phyloP scores from a whole-genome alignment of 305 asterid species.

The Rubia tinctorum region DNA sequence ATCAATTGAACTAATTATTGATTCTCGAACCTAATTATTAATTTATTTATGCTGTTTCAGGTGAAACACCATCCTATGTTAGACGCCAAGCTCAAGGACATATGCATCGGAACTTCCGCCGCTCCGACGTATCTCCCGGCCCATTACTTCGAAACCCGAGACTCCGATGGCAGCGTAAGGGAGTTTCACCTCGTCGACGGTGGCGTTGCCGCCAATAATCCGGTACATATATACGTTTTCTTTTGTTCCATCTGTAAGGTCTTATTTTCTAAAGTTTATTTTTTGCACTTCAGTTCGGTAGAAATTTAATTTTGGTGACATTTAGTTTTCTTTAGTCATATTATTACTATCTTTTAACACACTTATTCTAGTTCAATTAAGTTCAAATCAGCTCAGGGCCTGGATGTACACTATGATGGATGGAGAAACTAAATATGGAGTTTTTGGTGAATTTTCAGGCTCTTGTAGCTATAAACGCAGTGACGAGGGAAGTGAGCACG shows the following conservation, averaged over 20 bases:
- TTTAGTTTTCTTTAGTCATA: too few relatives aligned
- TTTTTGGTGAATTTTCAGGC: background rate
- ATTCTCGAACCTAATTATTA: background rate
- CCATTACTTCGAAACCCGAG: background rate
- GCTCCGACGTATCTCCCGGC: slow-evolving; percentile 1
- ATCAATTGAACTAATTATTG: too few relatives aligned
- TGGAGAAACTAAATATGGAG: too few relatives aligned
- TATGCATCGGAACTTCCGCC: slow-evolving; percentile 2
- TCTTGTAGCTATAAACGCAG: background rate
- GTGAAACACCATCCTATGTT: background rate
- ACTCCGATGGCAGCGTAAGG: background rate
- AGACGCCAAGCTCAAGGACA: background rate
- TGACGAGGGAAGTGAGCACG: background rate
- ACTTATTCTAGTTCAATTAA: too few relatives aligned
- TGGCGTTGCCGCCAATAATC: slow-evolving; percentile 2
- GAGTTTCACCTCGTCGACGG: background rate
- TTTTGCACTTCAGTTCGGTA: too few relatives aligned
- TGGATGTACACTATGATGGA: too few relatives aligned
- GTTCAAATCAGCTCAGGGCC: too few relatives aligned
- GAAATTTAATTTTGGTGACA: too few relatives aligned
- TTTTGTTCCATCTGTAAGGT: too few relatives aligned
- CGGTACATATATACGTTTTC: too few relatives aligned
- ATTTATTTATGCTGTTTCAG: background rate
- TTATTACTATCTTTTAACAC: too few relatives aligned
- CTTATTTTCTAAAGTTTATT: too few relatives aligned